Evolutionary conservation across 352 stramenopile genomes (phyloP).

Genomic region (Lagenidium sp.): DNA sequence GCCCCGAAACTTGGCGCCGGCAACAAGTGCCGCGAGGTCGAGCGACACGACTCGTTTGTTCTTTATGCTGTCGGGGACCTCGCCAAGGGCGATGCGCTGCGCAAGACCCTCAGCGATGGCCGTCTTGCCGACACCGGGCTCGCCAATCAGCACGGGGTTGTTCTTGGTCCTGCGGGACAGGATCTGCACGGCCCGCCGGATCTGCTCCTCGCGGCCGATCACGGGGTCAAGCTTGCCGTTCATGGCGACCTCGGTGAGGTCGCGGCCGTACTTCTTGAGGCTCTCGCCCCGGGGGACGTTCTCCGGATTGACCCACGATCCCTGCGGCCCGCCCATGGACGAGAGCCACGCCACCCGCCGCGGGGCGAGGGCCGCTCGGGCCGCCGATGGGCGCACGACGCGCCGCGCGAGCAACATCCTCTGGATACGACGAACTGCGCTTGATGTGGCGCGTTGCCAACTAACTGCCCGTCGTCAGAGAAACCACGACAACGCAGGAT

Average conservation of each 20-base stretch:
- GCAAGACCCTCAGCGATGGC: conserved; percentile 94
- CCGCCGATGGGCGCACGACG: background rate
- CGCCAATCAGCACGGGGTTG: conserved; percentile 97
- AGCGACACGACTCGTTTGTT: conserved; percentile 92
- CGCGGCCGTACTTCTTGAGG: conserved; percentile 63
- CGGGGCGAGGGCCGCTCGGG: background rate
- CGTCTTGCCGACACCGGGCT: conserved; percentile 96
- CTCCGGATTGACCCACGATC: conserved; percentile 70
- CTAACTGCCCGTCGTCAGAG: too few species aligned
- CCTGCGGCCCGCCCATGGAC: conserved; percentile 1
- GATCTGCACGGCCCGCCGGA: conserved; percentile 94
- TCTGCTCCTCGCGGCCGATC: conserved; percentile 93
- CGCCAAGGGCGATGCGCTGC: conserved; percentile 90
- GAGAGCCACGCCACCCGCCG: background rate
- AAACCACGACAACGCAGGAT: too few species aligned
- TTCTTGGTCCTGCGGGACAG: conserved; percentile 96
- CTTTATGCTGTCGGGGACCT: conserved; percentile 94
- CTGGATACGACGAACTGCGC: too few species aligned
- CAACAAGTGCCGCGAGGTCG: conserved; percentile 94
- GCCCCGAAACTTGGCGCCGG: conserved; percentile 92
- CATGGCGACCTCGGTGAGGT: conserved; percentile 64
- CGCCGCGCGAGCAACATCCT: background rate
- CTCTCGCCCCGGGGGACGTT: conserved; percentile 75
- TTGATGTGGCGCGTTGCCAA: too few species aligned
- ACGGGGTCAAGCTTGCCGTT: conserved; percentile 87